phyloP scores from a whole-genome alignment of 306 rosid genomes.

The Carpinus viminea region DNA sequence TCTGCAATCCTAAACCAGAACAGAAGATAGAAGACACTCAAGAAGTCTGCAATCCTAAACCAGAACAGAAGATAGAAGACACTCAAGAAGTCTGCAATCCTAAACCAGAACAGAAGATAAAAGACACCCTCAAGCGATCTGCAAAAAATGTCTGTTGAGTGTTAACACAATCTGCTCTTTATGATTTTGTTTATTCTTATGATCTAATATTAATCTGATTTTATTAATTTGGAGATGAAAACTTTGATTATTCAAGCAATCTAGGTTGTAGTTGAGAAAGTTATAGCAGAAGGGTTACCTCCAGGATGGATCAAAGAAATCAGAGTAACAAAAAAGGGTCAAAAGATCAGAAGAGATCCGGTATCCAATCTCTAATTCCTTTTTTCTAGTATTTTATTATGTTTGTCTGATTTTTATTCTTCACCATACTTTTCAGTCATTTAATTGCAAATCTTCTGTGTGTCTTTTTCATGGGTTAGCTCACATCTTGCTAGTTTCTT shows the following conservation, averaged over 20 bases:
- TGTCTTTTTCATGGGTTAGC: background rate
- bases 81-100: constrained; percentile 11
- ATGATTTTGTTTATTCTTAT: constrained; percentile 3
- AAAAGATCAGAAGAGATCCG: constrained; percentile 49
- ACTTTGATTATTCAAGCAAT: constrained; percentile 53
- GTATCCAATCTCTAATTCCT: constrained; percentile 38
- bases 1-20: constrained; percentile 16
- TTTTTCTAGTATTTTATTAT: constrained; percentile 15
- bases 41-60: constrained; percentile 14
- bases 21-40: constrained; percentile 31
- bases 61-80: constrained; percentile 33
- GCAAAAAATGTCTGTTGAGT: constrained; percentile 56
- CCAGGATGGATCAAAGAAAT: constrained; percentile 64
- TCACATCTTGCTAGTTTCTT: background rate
- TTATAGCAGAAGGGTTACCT: constrained; percentile 56
- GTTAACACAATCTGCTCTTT: constrained; percentile 42
- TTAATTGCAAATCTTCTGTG: background rate
- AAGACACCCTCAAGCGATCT: constrained; percentile 33
- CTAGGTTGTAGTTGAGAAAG: constrained; percentile 63
- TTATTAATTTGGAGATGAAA: constrained; percentile 38
- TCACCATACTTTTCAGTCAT: background rate
- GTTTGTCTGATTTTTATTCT: background rate
- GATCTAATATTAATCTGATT: constrained; percentile 15
- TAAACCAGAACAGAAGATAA: constrained; percentile 27
- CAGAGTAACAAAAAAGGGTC: constrained; percentile 41